These are phyloP conservation scores for Fusarium odoratissimum DNA, from an alignment of 2,329 filamentous ascomycete species.

Conservation along the genomic window DNA sequence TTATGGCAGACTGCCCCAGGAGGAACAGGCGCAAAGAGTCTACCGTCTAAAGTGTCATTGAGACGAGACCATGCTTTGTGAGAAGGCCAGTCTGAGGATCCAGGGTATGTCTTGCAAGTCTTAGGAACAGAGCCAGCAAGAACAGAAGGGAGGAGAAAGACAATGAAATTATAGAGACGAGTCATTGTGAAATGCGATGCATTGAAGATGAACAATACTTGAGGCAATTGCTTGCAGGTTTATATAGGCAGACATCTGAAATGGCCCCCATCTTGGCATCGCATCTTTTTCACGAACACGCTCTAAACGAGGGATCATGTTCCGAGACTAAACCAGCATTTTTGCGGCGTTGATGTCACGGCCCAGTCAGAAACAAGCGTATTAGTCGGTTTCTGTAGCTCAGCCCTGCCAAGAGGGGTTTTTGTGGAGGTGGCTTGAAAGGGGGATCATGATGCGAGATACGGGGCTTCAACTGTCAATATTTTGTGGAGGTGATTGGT, in stretches of 20 bases:
- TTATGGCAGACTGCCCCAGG: constrained; percentile 49
- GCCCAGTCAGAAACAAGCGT: constrained; percentile 10
- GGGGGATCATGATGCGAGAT: constrained; percentile 16
- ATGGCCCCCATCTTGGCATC: background rate
- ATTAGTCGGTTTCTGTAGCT: constrained; percentile 31
- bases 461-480: background rate
- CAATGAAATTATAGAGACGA: background rate
- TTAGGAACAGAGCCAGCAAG: background rate
- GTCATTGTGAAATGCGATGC: constrained; percentile 14
- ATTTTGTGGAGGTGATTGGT: background rate
- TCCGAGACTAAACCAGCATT: constrained; percentile 21
- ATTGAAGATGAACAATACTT: accelerated
- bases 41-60: constrained; percentile 57
- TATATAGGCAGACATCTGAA: constrained; percentile 11
- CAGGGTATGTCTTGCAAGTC: constrained; percentile 61
- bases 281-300: background rate
- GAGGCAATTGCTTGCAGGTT: background rate
- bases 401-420: constrained; percentile 25
- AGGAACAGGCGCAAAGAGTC: constrained; percentile 56
- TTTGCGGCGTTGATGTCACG: background rate
- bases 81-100: constrained; percentile 60
- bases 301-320: constrained; percentile 24
- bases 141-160: background rate
- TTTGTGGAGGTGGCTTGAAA: constrained; percentile 20
- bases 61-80: constrained; percentile 57